phyloP scores from a whole-genome alignment of 148 eudicot genomes.

The Pharnaceum exiguum region DNA sequence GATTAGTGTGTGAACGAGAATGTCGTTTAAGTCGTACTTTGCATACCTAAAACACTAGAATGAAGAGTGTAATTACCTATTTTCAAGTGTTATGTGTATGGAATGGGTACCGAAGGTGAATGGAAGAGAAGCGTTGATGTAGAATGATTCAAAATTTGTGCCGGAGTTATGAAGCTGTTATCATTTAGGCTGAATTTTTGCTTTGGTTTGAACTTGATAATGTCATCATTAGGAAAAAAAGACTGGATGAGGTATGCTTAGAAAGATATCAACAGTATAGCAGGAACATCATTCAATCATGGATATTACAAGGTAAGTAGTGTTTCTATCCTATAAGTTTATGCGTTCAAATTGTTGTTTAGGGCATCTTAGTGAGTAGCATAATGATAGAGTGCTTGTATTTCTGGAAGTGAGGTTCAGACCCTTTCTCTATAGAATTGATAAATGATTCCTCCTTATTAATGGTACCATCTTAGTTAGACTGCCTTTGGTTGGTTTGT shows the following conservation, averaged over 20 bases:
- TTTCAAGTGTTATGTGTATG: too few relatives aligned
- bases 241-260: conserved; percentile 89
- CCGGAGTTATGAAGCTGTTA: too few relatives aligned
- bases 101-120: too few relatives aligned
- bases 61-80: too few relatives aligned
- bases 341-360: not conserved
- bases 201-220: not conserved
- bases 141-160: too few relatives aligned
- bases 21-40: too few relatives aligned
- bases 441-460: not conserved
- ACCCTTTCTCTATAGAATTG: not conserved
- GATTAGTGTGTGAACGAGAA: too few relatives aligned
- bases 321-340: not conserved
- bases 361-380: not conserved
- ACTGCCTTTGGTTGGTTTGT: too few relatives aligned
- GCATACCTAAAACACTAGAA: too few relatives aligned
- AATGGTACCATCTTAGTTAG: too few relatives aligned
- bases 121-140: too few relatives aligned
- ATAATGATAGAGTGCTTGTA: not conserved
- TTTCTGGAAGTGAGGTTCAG: not conserved
- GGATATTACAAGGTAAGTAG: conserved; percentile 81
- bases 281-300: conserved; percentile 81
- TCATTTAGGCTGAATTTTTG: not conserved
- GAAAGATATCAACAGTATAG: conserved; percentile 93
- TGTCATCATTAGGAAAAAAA: conserved; percentile 60